Evolutionary conservation across 768 basidiomycete species (phyloP).

Genomic region (Podaxis sp.): DNA sequence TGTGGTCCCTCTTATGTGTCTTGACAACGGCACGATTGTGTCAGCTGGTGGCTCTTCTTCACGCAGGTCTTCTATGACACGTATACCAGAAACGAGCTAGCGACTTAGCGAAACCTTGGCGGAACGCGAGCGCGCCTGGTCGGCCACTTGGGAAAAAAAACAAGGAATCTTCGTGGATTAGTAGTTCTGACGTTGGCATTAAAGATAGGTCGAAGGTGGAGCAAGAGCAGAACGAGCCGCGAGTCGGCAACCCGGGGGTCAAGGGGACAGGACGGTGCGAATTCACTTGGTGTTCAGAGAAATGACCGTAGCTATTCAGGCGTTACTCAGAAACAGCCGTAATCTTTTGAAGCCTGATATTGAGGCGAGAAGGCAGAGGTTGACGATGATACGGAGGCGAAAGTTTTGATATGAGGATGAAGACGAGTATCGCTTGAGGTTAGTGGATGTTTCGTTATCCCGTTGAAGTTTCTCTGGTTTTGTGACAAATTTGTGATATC

Average conservation of each 20-base stretch:
- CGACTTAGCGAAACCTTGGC: slow-evolving; percentile 1
- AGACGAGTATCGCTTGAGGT: background rate
- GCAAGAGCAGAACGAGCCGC: background rate
- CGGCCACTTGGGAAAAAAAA: background rate
- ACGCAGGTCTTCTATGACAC: background rate
- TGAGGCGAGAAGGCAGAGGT: background rate
- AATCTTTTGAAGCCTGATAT: background rate
- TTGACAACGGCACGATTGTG: background rate
- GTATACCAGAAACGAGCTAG: background rate
- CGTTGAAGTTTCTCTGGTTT: background rate
- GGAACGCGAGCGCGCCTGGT: background rate
- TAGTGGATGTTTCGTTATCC: background rate
- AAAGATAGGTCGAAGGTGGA: background rate
- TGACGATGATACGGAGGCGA: background rate
- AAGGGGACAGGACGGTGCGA: background rate
- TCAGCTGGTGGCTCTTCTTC: background rate
- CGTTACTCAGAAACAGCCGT: background rate
- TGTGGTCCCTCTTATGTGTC: background rate
- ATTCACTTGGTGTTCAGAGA: background rate
- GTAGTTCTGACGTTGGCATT: background rate
- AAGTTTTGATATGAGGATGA: background rate
- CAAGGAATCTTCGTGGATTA: background rate
- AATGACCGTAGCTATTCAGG: background rate
- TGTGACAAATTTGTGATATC: background rate
- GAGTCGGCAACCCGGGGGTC: background rate